These are phyloP conservation scores for Fusarium citri DNA, from an alignment of 2,329 filamentous ascomycete genomes.

Conservation along the genomic window DNA sequence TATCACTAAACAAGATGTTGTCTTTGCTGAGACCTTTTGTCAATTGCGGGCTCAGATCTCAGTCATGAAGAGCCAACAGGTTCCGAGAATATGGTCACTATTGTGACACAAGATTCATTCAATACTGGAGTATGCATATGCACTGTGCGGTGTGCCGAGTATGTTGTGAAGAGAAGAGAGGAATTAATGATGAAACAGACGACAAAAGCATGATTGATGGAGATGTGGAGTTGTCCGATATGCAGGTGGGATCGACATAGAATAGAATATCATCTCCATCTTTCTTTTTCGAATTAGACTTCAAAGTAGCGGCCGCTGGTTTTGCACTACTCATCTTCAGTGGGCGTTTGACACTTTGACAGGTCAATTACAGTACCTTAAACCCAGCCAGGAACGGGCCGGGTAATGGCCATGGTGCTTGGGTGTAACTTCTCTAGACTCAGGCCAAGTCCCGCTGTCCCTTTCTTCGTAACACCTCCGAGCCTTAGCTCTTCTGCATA, in stretches of 20 bases:
- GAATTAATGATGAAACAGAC: not conserved
- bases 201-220: not conserved
- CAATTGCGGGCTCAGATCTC: constrained; percentile 34
- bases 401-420: constrained; percentile 8
- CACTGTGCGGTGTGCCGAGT: not conserved
- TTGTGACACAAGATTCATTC: not conserved
- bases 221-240: not conserved
- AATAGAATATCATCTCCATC: not conserved
- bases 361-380: constrained; percentile 16
- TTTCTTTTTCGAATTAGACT: constrained; percentile 5
- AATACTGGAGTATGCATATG: not conserved
- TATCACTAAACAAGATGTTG: not conserved
- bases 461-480: not conserved
- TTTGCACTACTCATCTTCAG: not conserved
- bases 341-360: constrained; percentile 23
- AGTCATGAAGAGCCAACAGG: constrained; percentile 28
- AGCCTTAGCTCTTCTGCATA: not conserved
- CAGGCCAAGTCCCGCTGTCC: not conserved
- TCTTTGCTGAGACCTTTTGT: constrained; percentile 2
- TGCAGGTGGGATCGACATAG: not conserved
- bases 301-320: constrained; percentile 3
- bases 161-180: not conserved
- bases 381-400: constrained; percentile 32
- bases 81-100: constrained; percentile 7
- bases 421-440: not conserved